phyloP scores from a whole-genome alignment of 495 filamentous ascomycete species.

The Cryomyces minteri region DNA sequence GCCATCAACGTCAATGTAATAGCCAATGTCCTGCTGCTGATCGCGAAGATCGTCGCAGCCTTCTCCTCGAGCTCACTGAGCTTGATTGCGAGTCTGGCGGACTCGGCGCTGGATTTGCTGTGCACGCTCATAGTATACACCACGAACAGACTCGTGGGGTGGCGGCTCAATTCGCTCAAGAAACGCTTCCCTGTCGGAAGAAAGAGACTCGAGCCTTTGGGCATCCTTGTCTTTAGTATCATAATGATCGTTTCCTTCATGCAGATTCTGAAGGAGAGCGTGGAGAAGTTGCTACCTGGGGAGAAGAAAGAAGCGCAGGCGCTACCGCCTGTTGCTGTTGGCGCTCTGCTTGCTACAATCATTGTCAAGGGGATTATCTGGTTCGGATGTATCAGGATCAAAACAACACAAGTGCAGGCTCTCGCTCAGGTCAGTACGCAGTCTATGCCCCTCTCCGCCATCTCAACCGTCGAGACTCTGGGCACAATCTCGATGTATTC shows the following conservation, averaged over 20 bases:
- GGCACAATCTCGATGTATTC: neutral
- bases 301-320: constrained; percentile 14
- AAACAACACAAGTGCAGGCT: constrained; percentile 32
- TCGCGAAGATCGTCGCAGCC: constrained; percentile 22
- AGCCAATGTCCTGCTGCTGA: constrained; percentile 27
- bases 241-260: constrained; percentile 28
- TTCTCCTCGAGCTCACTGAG: constrained; percentile 26
- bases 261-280: constrained; percentile 29
- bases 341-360: constrained; percentile 23
- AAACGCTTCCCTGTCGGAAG: constrained; percentile 28
- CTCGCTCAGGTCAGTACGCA: constrained; percentile 21
- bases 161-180: constrained; percentile 22
- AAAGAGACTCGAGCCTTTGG: constrained; percentile 23
- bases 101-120: constrained; percentile 29
- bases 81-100: constrained; percentile 26
- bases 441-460: neutral
- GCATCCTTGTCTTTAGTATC: constrained; percentile 23
- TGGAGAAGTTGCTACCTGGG: constrained; percentile 22
- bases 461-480: neutral
- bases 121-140: constrained; percentile 30
- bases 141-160: constrained; percentile 26
- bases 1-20: constrained; percentile 33
- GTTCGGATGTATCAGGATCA: constrained; percentile 24
- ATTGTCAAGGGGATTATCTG: constrained; percentile 28
- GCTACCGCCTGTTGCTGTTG: constrained; percentile 24